Percentiles rank a stretch among this genome's conserved stretches.
phyloP scores from a whole-genome alignment of 163 green algal species.

The Prototheca stagnorum region DNA sequence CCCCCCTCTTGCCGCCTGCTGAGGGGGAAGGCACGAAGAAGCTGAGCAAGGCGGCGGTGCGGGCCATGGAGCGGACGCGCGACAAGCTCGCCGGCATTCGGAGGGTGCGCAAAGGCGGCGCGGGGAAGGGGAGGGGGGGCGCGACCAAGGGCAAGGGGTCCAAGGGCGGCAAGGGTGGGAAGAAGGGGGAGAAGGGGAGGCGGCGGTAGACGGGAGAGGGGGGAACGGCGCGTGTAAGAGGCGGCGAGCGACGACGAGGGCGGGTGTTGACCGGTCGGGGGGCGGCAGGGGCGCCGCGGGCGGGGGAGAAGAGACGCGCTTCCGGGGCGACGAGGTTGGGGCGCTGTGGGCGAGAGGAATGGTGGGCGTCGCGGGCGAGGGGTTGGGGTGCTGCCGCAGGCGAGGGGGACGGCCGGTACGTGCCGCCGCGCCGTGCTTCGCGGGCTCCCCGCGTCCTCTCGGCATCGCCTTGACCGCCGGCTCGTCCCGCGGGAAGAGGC shows the following conservation, averaged over 20 bases:
- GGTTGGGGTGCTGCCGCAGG: too few species aligned
- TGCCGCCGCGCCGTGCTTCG: too few species aligned
- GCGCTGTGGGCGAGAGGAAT: background rate
- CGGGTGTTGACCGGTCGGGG: background rate
- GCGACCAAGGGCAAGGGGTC: background rate
- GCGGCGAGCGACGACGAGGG: background rate
- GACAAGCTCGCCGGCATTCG: background rate
- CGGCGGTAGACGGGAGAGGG: background rate
- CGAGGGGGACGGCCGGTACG: too few species aligned
- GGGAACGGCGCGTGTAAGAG: background rate
- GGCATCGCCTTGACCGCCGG: background rate
- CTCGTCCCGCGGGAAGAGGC: background rate
- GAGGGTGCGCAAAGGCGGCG: too few species aligned
- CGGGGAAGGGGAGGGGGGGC: background rate
- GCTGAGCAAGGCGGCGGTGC: conserved; percentile 17
- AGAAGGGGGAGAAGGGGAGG: background rate
- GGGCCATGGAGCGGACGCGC: conserved; percentile 3
- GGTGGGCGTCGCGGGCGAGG: background rate
- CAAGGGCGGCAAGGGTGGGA: background rate
- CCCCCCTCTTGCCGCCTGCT: background rate
- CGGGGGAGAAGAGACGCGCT: too few species aligned
- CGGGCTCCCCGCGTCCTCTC: too few species aligned
- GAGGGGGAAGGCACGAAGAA: conserved; percentile 1
- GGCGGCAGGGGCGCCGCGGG: too few species aligned
- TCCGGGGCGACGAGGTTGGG: background rate